A percentile compares a stretch with the other conserved stretches of the same genome.
Evolutionary conservation across 805 yeast genomes (phyloP).

Genomic region (Lipomyces starkeyi): DNA sequence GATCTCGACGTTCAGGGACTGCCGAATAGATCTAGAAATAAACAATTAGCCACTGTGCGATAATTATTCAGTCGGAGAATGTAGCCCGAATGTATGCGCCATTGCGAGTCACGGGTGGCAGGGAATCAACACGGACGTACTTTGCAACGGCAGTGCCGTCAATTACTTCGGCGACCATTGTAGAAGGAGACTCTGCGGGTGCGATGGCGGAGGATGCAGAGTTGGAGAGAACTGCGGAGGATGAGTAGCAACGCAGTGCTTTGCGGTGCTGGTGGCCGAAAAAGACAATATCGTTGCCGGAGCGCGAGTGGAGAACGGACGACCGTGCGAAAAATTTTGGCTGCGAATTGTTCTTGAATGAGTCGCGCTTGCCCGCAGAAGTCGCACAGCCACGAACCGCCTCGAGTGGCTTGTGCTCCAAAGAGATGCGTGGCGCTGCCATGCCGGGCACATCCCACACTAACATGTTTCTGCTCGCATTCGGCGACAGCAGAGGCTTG

Average conservation of each 20-base stretch:
- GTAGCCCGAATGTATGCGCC: background rate
- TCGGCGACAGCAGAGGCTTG: background rate
- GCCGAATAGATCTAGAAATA: constrained; percentile 50
- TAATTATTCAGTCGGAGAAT: background rate
- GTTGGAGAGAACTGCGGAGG: constrained; percentile 1
- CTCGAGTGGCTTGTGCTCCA: background rate
- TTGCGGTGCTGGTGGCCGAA: background rate
- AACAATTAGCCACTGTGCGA: background rate
- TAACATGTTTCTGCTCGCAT: background rate
- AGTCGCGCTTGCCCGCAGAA: background rate
- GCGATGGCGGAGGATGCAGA: background rate
- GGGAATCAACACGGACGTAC: constrained; percentile 40
- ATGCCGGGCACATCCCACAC: background rate
- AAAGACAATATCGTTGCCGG: background rate
- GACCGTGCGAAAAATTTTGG: constrained; percentile 1
- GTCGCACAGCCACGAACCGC: background rate
- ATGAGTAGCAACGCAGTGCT: background rate
- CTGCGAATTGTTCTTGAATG: background rate
- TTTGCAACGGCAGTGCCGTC: constrained; percentile 68
- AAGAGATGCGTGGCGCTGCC: background rate
- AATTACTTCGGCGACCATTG: constrained; percentile 50
- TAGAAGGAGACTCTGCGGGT: constrained; percentile 6
- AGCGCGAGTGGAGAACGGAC: background rate
- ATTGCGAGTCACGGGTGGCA: background rate
- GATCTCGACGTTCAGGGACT: constrained; percentile 59